phyloP scores from a whole-genome alignment of 768 basidiomycete species.

The Zangia roseola region DNA sequence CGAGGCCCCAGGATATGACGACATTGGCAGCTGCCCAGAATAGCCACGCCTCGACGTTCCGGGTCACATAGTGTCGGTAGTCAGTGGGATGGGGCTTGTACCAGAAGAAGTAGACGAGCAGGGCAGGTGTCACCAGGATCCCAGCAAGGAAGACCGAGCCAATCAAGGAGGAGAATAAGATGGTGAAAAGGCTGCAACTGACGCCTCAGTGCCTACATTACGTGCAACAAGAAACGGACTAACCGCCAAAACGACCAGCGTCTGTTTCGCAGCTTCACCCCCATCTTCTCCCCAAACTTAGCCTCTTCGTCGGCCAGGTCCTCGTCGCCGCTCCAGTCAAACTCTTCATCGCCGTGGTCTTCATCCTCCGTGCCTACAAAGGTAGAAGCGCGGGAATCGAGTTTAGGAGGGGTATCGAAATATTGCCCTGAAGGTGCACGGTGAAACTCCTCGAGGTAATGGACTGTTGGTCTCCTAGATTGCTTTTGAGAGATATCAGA shows the following conservation, averaged over 20 bases:
- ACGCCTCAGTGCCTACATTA: background rate
- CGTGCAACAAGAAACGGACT: slow-evolving; percentile 16
- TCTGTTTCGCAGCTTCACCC: slow-evolving; percentile 39
- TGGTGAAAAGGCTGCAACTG: slow-evolving; percentile 48
- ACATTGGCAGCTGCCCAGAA: slow-evolving; percentile 82
- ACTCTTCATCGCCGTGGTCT: slow-evolving; percentile 54
- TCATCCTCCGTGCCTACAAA: slow-evolving; percentile 56
- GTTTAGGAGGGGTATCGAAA: slow-evolving; percentile 29
- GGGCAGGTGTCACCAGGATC: slow-evolving; percentile 56
- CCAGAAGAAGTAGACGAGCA: slow-evolving; percentile 71
- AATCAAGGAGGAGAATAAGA: slow-evolving; percentile 70
- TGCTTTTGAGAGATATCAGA: slow-evolving; percentile 14
- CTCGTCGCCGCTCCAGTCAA: slow-evolving; percentile 79
- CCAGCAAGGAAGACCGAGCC: slow-evolving; percentile 68
- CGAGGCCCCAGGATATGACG: slow-evolving; percentile 77
- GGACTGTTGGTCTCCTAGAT: slow-evolving; percentile 43
- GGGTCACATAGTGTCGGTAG: slow-evolving; percentile 56
- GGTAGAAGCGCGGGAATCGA: slow-evolving; percentile 42
- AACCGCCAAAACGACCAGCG: slow-evolving; percentile 59
- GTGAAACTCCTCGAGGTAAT: slow-evolving; percentile 48
- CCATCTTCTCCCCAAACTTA: slow-evolving; percentile 62
- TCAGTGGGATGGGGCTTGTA: slow-evolving; percentile 57
- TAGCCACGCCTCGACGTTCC: slow-evolving; percentile 74
- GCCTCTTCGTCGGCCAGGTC: slow-evolving; percentile 71
- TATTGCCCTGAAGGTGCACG: slow-evolving; percentile 22